Evolutionary conservation across 2,329 filamentous ascomycete species (phyloP).

Genomic region (Nannizzia gypsea): DNA sequence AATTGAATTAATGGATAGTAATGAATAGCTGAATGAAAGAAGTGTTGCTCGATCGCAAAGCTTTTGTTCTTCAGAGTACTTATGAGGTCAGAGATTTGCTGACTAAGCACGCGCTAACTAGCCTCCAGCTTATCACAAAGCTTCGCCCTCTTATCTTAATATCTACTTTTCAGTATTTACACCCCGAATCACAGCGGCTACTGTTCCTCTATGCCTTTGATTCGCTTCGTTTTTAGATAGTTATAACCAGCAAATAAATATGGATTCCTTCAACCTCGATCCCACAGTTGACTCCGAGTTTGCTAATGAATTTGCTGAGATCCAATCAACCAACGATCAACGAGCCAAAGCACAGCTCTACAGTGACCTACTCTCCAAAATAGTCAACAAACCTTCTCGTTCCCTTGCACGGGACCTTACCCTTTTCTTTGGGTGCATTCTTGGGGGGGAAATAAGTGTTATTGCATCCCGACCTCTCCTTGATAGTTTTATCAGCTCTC

Average conservation of each 20-base stretch:
- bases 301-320: constrained; percentile 36
- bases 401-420: constrained; percentile 50
- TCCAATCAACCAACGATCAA: constrained; percentile 38
- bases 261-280: not conserved
- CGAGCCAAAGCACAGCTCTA: constrained; percentile 45
- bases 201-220: not conserved
- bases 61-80: not conserved
- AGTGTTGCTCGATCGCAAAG: not conserved
- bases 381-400: constrained; percentile 36
- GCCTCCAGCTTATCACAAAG: not conserved
- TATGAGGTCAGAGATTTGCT: not conserved
- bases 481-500: constrained; percentile 52
- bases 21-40: not conserved
- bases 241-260: not conserved
- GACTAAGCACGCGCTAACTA: not conserved
- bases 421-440: constrained; percentile 56
- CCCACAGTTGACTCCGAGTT: constrained; percentile 42
- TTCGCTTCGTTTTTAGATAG: too few species aligned
- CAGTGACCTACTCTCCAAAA: constrained; percentile 45
- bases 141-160: not conserved
- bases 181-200: too few species aligned
- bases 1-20: not conserved
- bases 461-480: constrained; percentile 64
- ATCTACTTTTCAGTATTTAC: not conserved
- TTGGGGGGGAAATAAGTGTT: constrained; percentile 59